phyloP scores from a whole-genome alignment of 306 rosid species.

The Luffa aegyptiaca region DNA sequence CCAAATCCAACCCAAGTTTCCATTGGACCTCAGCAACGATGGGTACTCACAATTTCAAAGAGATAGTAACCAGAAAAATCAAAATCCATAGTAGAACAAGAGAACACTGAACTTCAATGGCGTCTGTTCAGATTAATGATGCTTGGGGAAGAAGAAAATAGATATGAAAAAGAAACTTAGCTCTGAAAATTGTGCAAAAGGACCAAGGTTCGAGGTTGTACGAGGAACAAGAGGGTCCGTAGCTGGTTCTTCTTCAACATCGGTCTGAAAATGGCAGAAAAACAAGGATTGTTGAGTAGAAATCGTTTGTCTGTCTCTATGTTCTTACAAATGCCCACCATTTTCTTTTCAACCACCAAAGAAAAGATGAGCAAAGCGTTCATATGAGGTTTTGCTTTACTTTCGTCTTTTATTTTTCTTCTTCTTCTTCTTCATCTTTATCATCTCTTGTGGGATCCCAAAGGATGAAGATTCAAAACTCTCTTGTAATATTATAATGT shows the following conservation, averaged over 20 bases:
- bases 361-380: not conserved
- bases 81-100: not conserved
- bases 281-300: not conserved
- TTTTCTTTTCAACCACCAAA: not conserved
- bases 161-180: not conserved
- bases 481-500: not conserved
- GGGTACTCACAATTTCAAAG: not conserved
- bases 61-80: not conserved
- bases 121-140: not conserved
- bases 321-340: not conserved
- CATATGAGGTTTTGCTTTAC: not conserved
- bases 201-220: not conserved
- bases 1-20: not conserved
- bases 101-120: not conserved
- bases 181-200: not conserved
- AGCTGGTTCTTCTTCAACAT: not conserved
- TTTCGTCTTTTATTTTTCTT: not conserved
- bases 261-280: not conserved
- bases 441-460: not conserved
- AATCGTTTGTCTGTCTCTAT: not conserved
- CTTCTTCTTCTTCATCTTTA: not conserved
- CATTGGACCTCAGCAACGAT: not conserved
- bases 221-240: not conserved
- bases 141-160: slow-evolving; percentile 7
- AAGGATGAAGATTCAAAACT: not conserved